These are phyloP conservation scores for Zygosaccharomyces siamensis DNA, from an alignment of 805 yeast genomes.

Conservation along the genomic window DNA sequence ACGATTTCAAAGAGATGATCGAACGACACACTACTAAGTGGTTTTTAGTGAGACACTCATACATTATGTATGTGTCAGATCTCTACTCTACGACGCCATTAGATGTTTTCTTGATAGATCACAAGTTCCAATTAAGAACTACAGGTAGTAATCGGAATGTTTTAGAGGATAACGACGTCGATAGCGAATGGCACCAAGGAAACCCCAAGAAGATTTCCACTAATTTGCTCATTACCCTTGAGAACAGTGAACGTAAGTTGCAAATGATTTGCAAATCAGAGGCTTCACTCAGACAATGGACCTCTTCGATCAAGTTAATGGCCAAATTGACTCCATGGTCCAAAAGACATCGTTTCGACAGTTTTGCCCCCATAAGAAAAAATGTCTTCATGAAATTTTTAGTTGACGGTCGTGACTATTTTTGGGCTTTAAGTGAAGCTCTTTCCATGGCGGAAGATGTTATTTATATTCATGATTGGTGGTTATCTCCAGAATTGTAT, in stretches of 20 bases:
- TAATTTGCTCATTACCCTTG: constrained; percentile 53
- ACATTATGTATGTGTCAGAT: constrained; percentile 79
- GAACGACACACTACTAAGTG: constrained; percentile 88
- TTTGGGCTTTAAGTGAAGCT: constrained; percentile 94
- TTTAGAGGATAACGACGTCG: constrained; percentile 29
- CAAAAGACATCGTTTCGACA: constrained; percentile 65
- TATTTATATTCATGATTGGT: constrained; percentile 96
- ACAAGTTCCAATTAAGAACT: constrained; percentile 54
- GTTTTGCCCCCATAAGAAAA: constrained; percentile 88
- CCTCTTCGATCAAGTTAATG: constrained; percentile 67
- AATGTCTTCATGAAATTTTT: constrained; percentile 93
- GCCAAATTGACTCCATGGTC: constrained; percentile 67
- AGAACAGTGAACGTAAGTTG: constrained; percentile 74
- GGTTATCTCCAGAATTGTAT: constrained; percentile 93
- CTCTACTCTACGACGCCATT: constrained; percentile 81
- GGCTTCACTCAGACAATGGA: constrained; percentile 66
- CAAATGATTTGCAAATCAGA: constrained; percentile 65
- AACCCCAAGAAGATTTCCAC: constrained; percentile 44
- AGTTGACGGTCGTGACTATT: constrained; percentile 93
- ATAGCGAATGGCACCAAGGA: constrained; percentile 22
- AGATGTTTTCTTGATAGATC: constrained; percentile 88
- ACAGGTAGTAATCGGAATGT: constrained; percentile 33
- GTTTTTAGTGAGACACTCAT: constrained; percentile 82
- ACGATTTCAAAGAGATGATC: constrained; percentile 81
- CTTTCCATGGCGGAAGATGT: constrained; percentile 90